Conservation (phyloP, 345 rosid genomes). For the Salix exigua region DNA sequence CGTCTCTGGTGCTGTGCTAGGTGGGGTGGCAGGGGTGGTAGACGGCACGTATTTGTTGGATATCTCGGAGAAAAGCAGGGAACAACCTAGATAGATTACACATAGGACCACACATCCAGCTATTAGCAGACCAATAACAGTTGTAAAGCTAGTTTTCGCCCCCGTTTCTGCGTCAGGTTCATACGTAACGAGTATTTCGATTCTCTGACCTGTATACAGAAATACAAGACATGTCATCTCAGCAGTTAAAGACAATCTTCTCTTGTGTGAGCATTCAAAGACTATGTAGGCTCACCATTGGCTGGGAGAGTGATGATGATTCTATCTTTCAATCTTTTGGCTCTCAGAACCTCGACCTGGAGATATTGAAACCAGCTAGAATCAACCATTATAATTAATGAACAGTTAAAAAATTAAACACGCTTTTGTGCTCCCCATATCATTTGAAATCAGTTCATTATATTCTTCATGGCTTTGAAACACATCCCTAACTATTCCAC, state of each 20-base stretch:
- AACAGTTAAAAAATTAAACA: background rate
- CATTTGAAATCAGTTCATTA: background rate
- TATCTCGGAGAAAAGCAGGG: constrained; percentile 4
- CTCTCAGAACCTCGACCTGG: constrained; percentile 52
- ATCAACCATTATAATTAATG: background rate
- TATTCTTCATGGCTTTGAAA: no score
- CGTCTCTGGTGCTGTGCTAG: constrained; percentile 37
- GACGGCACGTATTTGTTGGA: constrained; percentile 20
- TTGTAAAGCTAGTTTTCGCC: constrained; percentile 7
- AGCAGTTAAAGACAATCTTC: background rate
- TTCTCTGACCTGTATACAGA: constrained; percentile 58
- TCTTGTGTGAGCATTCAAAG: background rate
- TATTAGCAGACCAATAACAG: constrained; percentile 17
- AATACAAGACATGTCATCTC: background rate
- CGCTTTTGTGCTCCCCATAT: no score
- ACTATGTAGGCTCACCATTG: constrained; percentile 48
- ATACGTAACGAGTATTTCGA: constrained; percentile 52
- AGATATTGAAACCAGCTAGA: constrained; percentile 8
- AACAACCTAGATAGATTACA: constrained; percentile 10
- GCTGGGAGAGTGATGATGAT: constrained; percentile 65
- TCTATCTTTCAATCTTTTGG: constrained; percentile 53
- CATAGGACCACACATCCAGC: constrained; percentile 5
- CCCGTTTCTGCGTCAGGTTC: constrained; percentile 31
- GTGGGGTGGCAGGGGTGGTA: constrained; percentile 27
- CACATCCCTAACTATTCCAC: no score